Evolutionary conservation across 352 stramenopile species (phyloP), one percentile per base, ranked within the genome.

Genomic region (Pythium biforme): DNA sequence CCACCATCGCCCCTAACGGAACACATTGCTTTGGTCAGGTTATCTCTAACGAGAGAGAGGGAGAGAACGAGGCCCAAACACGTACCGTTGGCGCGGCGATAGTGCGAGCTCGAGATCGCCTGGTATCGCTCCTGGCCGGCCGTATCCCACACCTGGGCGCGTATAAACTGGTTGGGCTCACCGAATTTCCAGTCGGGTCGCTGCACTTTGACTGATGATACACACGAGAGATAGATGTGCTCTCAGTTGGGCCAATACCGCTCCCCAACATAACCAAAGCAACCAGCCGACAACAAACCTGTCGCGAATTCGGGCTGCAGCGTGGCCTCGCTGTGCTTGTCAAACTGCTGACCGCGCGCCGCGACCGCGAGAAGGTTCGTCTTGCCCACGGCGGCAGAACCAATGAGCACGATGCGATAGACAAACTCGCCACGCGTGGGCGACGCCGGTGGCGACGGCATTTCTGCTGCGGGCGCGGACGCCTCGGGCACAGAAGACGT

Each of bases 31-130:
- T n/a, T n/a, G n/a, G n/a, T n/a, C n/a, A n/a, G n/a, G n/a, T n/a
- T n/a, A n/a, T n/a, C n/a, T n/a, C n/a, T n/a, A n/a, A n/a, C n/a
- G n/a, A n/a, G n/a, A n/a, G n/a, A n/a, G n/a, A n/a, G n/a, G n/a
- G n/a, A n/a, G n/a, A n/a, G n/a, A n/a, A 31, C n/a, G 22, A 4
- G 51, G 7, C 25, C 12, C 33, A 22, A 54, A 17, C 3, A 27
- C 43, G 6, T 55, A 88, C 79, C 79, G 55, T 89, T 74, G 1
- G 77, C 75, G 23, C 82, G 75, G 12, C 79, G 75, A 59, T 89
- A 91, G 57, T 91, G 82, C 4, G 77, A 88, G 55, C 74, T 88
- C 4, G 82, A 89, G 60, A 91, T 87, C 20, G 79, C 82, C 47
- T 88, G 79, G 70, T 82, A 89, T 31, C 79, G 70, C 60, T 91